These are phyloP conservation scores for Amylostereum chailletii DNA, from an alignment of 1,284 basidiomycete species.

Conservation along the genomic window DNA sequence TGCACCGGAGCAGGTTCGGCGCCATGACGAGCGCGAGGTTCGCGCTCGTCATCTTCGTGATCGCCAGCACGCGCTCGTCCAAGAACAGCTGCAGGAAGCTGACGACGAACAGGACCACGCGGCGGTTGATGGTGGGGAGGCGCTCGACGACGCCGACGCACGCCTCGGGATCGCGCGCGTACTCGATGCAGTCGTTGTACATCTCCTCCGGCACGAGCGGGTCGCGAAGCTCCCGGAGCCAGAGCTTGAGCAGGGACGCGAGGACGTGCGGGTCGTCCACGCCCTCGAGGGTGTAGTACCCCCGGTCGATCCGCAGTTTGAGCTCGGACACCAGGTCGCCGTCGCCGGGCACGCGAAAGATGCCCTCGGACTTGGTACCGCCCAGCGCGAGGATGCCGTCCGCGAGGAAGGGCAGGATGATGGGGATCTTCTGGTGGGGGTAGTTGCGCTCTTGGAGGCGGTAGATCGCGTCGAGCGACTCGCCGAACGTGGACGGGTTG, in stretches of 20 bases:
- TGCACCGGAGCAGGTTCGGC: constrained; percentile 79
- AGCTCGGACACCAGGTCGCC: constrained; percentile 78
- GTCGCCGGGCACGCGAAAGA: constrained; percentile 88
- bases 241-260: constrained; percentile 83
- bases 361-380: constrained; percentile 77
- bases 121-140: constrained; percentile 75
- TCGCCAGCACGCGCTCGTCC: constrained; percentile 57
- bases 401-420: constrained; percentile 86
- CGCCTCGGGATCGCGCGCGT: constrained; percentile 54
- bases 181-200: constrained; percentile 79
- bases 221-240: constrained; percentile 84
- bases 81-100: constrained; percentile 87
- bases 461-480: constrained; percentile 77
- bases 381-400: constrained; percentile 85
- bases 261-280: constrained; percentile 85
- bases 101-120: constrained; percentile 79
- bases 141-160: constrained; percentile 69
- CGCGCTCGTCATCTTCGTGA: constrained; percentile 82
- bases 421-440: constrained; percentile 76
- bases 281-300: constrained; percentile 81
- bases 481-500: constrained; percentile 88
- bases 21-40: constrained; percentile 81
- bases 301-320: constrained; percentile 81
- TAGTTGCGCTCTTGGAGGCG: constrained; percentile 79
- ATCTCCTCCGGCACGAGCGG: constrained; percentile 82